Base-by-base conservation (phyloP, 371 early-diverging fungal species). In the Mortierella polycephala region DNA sequence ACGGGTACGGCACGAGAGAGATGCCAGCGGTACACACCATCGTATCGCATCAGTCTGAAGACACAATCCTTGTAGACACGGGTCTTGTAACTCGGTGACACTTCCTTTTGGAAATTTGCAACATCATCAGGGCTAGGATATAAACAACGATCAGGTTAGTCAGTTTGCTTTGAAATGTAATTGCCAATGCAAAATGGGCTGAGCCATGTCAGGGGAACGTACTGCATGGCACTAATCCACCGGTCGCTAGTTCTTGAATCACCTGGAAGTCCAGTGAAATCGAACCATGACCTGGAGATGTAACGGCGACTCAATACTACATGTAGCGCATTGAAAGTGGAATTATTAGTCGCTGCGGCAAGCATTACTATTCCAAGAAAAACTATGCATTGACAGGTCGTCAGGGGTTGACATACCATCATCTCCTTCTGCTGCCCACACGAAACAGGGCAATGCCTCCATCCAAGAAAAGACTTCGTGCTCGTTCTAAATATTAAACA, bases 141-240 rank as follows among this genome's bases (percentile, higher is more conserved):
- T 30, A 30, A 4, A 30, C 30, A 30, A 30, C 30, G 30, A 30
- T 30, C 30, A 30, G 30, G 30, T 30, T 30, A 30, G 4, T 30
- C 30, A 30, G 30, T 30, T 4, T 30, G 4, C 30, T 30, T 30
- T 30, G 30, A 30, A 30, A 30, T 30, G 30, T 30, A 30, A 30
- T 30, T 30, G 1, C 4, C 30, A 30, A 30, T n/a, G 44, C 10
- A 14, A 1, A 53, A 45, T 3, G 21, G 42, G 42, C n/a, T 11
- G 2, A 20, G 16, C 9, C 5, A 16, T 51, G 50, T 62, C 21
- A 12, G 5, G 13, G 60, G 18, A 39, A 71, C 77, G 41, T 77
- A 77, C 77, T 77, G 79, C 79, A 77, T 77, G 21, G 69, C 72
- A 45, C 79, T 77, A 42, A 77, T 60, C 79, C 79, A 77, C 50